Conservation (phyloP, 78 protist species). For the Dictyostelium capitatum region DNA sequence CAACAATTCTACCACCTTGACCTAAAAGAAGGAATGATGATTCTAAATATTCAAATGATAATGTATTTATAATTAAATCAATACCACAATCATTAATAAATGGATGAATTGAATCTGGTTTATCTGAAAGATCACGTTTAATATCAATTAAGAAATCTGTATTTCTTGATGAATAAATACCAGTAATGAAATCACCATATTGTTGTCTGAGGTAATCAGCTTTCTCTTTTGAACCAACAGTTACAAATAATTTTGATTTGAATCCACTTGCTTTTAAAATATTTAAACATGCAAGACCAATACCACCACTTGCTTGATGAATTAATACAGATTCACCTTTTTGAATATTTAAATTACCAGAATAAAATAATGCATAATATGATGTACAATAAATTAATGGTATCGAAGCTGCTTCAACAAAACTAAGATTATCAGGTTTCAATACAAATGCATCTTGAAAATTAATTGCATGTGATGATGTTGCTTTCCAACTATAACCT, state of each 20-base stretch:
- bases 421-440: slow-evolving; percentile 11
- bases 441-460: neutral
- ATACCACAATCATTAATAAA: slow-evolving; percentile 12
- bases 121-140: neutral
- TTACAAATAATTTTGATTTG: slow-evolving; percentile 50
- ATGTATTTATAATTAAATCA: slow-evolving; percentile 77
- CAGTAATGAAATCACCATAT: slow-evolving; percentile 64
- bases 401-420: slow-evolving; percentile 55
- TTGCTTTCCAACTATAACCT: slow-evolving; percentile 28
- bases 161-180: slow-evolving; percentile 18
- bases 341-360: slow-evolving; percentile 21
- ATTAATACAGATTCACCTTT: slow-evolving; percentile 62
- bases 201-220: neutral
- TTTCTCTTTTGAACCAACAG: slow-evolving; percentile 56
- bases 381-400: slow-evolving; percentile 72
- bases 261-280: slow-evolving; percentile 82
- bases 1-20: slow-evolving; percentile 73
- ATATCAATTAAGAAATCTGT: slow-evolving; percentile 6
- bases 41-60: slow-evolving; percentile 33
- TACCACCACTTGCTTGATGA: slow-evolving; percentile 90
- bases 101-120: no score
- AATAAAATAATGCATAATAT: slow-evolving; percentile 14
- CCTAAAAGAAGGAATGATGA: neutral
- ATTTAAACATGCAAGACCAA: slow-evolving; percentile 90
- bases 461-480: neutral